phyloP scores from a whole-genome alignment of 2,329 filamentous ascomycete species.

The Ascochyta clinopodiicola region DNA sequence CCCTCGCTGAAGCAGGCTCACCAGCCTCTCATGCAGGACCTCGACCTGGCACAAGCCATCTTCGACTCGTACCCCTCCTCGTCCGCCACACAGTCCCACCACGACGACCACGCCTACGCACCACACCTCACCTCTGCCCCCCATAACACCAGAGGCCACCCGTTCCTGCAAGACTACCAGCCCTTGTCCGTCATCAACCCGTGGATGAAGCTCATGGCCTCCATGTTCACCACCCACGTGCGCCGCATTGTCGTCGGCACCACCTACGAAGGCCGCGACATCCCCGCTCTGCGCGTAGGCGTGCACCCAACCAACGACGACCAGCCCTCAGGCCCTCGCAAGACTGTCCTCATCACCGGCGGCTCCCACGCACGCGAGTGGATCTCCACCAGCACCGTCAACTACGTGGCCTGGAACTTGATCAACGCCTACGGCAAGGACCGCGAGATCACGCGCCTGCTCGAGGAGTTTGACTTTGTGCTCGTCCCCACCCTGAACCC shows the following conservation, averaged over 20 bases:
- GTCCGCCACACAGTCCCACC: slow-evolving; percentile 37
- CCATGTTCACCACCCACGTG: slow-evolving; percentile 86
- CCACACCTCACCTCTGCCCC: slow-evolving; percentile 36
- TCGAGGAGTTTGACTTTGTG: slow-evolving; percentile 85
- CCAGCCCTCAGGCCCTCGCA: slow-evolving; percentile 60
- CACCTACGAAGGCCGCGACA: slow-evolving; percentile 87
- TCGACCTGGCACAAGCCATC: slow-evolving; percentile 72
- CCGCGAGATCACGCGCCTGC: slow-evolving; percentile 72
- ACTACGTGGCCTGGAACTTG: slow-evolving; percentile 86
- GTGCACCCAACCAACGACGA: slow-evolving; percentile 60
- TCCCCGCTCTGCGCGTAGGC: slow-evolving; percentile 80
- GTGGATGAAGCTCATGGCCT: slow-evolving; percentile 90
- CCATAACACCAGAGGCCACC: slow-evolving; percentile 57
- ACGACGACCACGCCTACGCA: slow-evolving; percentile 33
- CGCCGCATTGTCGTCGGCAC: slow-evolving; percentile 77
- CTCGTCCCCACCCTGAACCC: slow-evolving; percentile 90
- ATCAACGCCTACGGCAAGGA: slow-evolving; percentile 82
- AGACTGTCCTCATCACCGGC: slow-evolving; percentile 81
- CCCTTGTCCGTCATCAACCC: slow-evolving; percentile 82
- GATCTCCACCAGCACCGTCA: slow-evolving; percentile 92
- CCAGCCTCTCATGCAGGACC: slow-evolving; percentile 77
- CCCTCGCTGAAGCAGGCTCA: slow-evolving; percentile 73
- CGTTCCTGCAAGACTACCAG: slow-evolving; percentile 94
- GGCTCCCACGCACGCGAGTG: slow-evolving; percentile 95
- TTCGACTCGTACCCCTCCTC: slow-evolving; percentile 73